Base-by-base conservation (phyloP, 768 basidiomycete species). In the Phlebiopsis gigantea region DNA sequence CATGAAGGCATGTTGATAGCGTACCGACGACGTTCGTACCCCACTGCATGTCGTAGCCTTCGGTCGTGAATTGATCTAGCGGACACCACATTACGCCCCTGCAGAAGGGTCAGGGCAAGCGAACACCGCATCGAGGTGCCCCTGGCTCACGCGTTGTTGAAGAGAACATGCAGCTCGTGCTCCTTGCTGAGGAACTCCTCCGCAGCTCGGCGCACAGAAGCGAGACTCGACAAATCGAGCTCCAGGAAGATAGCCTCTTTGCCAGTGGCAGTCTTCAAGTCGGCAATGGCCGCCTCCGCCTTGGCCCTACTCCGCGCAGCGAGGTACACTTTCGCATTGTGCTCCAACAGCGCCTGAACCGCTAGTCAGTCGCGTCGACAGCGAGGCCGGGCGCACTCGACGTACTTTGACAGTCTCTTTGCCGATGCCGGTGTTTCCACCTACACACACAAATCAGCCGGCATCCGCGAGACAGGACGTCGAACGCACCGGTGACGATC, bases 331-430 rank as follows among this genome's bases (percentile, higher is more conserved):
- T 70, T 71, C 14, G 68, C 70, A 47, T 69, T 68, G 39, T 68
- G 65, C 9, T 60, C 39, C 17, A 88, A 71, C 7, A 87, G 76
- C 4, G 69, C 76, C 78, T 82, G 29, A 10, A 1, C 12, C 10
- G 15, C 7, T 7, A 30, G 21, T 29, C 4, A n/a, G 29, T 7
- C 29, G 17, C 17, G 7, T 24, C 5, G 14, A 7, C 7, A 29
- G 6, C 6, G 29, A 34, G 15, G 2, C 19, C 12, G 26, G 19
- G 12, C 4, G 25, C 8, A n/a, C 19, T 44, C 44, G 52, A 31
- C 66, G 59, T n/a, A 76, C 83, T 72, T 81, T 82, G 14, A 70
- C 77, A 0, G 81, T 83, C 65, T 84, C 82, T 58, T 82, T 81
- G 24, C 85, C 85, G 41, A 87, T 74, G 2, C 84, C 76, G 3